Conservation (phyloP, 2,329 filamentous ascomycete species). For the Fusarium udum region DNA sequence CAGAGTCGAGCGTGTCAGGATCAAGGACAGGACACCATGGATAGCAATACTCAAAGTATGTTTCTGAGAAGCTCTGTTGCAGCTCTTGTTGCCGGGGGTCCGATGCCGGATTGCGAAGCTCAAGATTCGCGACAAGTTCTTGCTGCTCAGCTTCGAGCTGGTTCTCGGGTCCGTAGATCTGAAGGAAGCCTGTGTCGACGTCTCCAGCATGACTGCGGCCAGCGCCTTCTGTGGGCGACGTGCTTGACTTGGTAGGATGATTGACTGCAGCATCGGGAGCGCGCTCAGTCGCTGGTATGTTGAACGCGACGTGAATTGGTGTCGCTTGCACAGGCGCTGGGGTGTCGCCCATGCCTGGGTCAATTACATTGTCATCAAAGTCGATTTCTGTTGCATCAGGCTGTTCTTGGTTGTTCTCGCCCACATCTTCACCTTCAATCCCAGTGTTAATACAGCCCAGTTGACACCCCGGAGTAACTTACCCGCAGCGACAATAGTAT, state of each 20-base stretch:
- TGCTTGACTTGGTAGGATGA: slow-evolving; percentile 23
- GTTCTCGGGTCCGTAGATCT: slow-evolving; percentile 49
- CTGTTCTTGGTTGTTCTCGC: neutral
- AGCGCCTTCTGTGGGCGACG: slow-evolving; percentile 31
- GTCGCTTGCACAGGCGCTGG: neutral
- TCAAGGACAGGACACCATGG: slow-evolving; percentile 55
- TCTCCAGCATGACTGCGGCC: slow-evolving; percentile 45
- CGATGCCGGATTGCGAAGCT: slow-evolving; percentile 30
- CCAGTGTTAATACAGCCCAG: neutral
- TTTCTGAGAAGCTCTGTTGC: slow-evolving; percentile 53
- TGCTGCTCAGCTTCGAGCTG: slow-evolving; percentile 45
- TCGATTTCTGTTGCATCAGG: neutral
- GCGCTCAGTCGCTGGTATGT: neutral
- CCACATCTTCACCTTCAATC: neutral
- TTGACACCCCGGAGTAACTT: neutral
- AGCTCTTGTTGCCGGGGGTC: slow-evolving; percentile 40
- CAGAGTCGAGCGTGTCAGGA: slow-evolving; percentile 42
- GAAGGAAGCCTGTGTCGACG: slow-evolving; percentile 49
- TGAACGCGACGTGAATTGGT: slow-evolving; percentile 2
- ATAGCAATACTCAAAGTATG: slow-evolving; percentile 55
- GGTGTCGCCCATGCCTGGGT: neutral
- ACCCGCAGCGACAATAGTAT: neutral
- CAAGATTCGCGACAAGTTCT: slow-evolving; percentile 42
- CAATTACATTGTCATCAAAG: neutral
- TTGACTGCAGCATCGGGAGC: neutral